Base-by-base conservation (phyloP, 768 basidiomycete genomes). In the Phallus indusiatus region DNA sequence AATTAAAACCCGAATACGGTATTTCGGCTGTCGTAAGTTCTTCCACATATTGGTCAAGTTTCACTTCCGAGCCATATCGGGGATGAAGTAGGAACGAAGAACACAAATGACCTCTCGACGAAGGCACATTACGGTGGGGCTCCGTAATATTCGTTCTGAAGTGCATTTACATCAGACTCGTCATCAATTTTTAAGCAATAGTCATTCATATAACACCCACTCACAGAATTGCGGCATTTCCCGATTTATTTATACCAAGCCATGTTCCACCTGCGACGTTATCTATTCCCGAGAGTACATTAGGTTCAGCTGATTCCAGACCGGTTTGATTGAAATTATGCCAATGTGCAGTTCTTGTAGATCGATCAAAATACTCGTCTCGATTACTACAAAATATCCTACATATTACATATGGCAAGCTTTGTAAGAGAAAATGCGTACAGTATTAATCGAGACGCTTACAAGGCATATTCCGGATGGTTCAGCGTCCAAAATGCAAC, bases 91-190 rank as follows among this genome's bases (percentile, higher is more conserved):
- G 79, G 67, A 88, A 90, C 21, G 81, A 79, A 28, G 85, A 78
- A 53, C 82, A 76, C 63, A 93, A 76, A 56, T 75, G 72, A 53
- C 90, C 90, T 64, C 90, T 79, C 65, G 89, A 88, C 33, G 79
- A 79, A 58, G 70, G 61, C 63, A 78, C 81, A 53, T 70, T 66
- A 62, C 67, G 68, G 42, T 67, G 59, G n/a, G 80, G 74, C 71
- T 92, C 90, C 47, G 86, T 88, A 69, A 92, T 90, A 74, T 93
- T 92, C 18, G 90, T 93, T 68, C 89, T 90, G 72, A 68, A 60
- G 65, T 67, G 60, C 54, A 34, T 61, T 54, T n/a, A n/a, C 21
- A 33, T 50, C 7, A 28, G 28, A 28, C 7, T 28, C 28, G 28
- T 10, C 52, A 59, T 47, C 50, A 47, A 50, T 53, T 22, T 18